These are phyloP conservation scores for Plantago elongata DNA, from an alignment of 257 asterid genomes.

Conservation along the genomic window DNA sequence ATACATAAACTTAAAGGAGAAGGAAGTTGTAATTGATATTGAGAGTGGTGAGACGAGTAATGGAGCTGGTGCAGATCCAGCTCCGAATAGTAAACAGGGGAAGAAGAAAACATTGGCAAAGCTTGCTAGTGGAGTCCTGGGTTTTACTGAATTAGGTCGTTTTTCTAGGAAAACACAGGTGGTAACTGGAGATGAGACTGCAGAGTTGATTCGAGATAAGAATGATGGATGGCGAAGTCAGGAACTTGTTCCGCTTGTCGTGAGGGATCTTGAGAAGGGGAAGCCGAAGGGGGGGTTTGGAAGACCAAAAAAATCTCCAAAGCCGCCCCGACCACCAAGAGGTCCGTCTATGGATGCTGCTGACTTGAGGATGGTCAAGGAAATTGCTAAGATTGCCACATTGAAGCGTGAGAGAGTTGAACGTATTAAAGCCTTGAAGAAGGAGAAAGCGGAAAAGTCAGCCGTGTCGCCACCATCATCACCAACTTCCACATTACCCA, in stretches of 20 bases:
- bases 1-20: slow-evolving; percentile 18
- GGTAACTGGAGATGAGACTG: slow-evolving; percentile 13
- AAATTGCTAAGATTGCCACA: slow-evolving; percentile 37
- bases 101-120: slow-evolving; percentile 28
- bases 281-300: slow-evolving; percentile 21
- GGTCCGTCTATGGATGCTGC: slow-evolving; percentile 57
- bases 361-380: slow-evolving; percentile 50
- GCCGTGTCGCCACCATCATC: not conserved
- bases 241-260: slow-evolving; percentile 16
- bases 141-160: slow-evolving; percentile 12
- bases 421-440: slow-evolving; percentile 40
- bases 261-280: slow-evolving; percentile 24
- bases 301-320: slow-evolving; percentile 33
- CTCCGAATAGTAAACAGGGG: slow-evolving; percentile 13
- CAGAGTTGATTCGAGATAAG: slow-evolving; percentile 24
- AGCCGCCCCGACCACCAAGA: slow-evolving; percentile 71
- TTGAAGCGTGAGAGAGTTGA: slow-evolving; percentile 49
- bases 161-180: slow-evolving; percentile 4
- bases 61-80: slow-evolving; percentile 8
- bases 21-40: slow-evolving; percentile 31
- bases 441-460: slow-evolving; percentile 31
- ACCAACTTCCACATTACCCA: slow-evolving; percentile 10
- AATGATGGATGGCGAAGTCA: slow-evolving; percentile 14
- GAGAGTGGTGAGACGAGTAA: slow-evolving; percentile 34
- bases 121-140: slow-evolving; percentile 29